Conservation (phyloP, 108 stramenopile species). For the Thalassiosira profunda region DNA sequence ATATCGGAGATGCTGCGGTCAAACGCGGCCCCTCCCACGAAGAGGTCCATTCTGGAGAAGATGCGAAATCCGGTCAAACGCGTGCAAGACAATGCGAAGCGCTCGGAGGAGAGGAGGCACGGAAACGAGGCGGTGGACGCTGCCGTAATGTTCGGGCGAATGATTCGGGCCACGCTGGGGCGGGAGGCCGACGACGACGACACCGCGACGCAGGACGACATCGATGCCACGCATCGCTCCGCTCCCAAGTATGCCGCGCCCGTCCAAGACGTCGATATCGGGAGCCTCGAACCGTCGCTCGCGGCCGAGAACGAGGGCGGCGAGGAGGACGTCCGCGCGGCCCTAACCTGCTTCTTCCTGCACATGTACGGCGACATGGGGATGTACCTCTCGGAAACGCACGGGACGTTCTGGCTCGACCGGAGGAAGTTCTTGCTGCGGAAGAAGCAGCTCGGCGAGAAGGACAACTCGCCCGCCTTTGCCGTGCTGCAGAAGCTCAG, state of each 20-base stretch:
- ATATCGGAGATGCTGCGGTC: slow-evolving; percentile 34
- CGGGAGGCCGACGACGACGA: slow-evolving; percentile 3
- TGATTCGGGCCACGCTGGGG: slow-evolving; percentile 22
- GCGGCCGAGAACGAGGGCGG: slow-evolving; percentile 67
- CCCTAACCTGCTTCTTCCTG: slow-evolving; percentile 82
- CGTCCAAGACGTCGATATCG: slow-evolving; percentile 33
- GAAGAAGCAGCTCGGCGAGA: slow-evolving; percentile 75
- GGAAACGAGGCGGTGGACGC: slow-evolving; percentile 38
- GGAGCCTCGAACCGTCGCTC: slow-evolving; percentile 62
- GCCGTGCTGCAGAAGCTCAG: slow-evolving; percentile 74
- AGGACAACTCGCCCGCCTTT: slow-evolving; percentile 72
- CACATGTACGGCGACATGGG: slow-evolving; percentile 84
- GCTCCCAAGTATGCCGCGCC: slow-evolving; percentile 30
- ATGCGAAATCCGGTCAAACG: background rate
- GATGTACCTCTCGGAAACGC: slow-evolving; percentile 49
- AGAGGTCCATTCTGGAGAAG: slow-evolving; percentile 5
- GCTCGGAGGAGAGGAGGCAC: slow-evolving; percentile 33
- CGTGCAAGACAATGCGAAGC: slow-evolving; percentile 1
- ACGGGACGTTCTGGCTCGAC: slow-evolving; percentile 63
- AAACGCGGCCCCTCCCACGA: background rate
- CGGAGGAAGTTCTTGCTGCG: slow-evolving; percentile 72
- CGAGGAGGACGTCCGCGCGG: slow-evolving; percentile 79
- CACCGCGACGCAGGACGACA: background rate
- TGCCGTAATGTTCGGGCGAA: slow-evolving; percentile 24
- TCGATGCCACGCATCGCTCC: slow-evolving; percentile 7